Conservation (phyloP, 2,329 filamentous ascomycete genomes). For the Zarea fungicola region DNA sequence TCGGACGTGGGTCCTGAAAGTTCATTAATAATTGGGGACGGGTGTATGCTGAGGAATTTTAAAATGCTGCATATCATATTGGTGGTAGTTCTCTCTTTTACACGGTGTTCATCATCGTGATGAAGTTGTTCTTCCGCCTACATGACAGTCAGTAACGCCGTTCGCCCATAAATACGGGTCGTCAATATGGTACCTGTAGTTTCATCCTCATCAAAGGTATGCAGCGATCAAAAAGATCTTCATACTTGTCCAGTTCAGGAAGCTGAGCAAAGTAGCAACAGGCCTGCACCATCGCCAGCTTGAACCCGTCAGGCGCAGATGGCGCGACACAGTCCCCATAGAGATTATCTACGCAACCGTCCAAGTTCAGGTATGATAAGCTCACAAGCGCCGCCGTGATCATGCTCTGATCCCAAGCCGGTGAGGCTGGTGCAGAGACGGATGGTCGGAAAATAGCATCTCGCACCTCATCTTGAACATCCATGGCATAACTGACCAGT, state of each 20-base stretch:
- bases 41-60: constrained; percentile 52
- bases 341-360: constrained; percentile 52
- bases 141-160: not conserved
- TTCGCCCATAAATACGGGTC: too few species aligned
- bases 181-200: constrained; percentile 42
- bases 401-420: constrained; percentile 55
- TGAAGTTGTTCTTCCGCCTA: constrained; percentile 6
- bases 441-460: constrained; percentile 59
- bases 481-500: constrained; percentile 61
- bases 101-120: constrained; percentile 12
- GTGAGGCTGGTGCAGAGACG: constrained; percentile 40
- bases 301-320: constrained; percentile 54
- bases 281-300: constrained; percentile 56
- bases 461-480: constrained; percentile 63
- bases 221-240: constrained; percentile 49
- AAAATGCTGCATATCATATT: constrained; percentile 39
- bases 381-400: constrained; percentile 64
- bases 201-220: constrained; percentile 53
- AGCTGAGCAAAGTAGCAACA: constrained; percentile 58
- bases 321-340: constrained; percentile 51
- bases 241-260: constrained; percentile 43
- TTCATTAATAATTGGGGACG: constrained; percentile 26
- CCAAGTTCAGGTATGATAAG: constrained; percentile 56
- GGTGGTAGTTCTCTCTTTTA: constrained; percentile 13
- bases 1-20: constrained; percentile 21